These are phyloP conservation scores for Porogramme epimiltina DNA, from an alignment of 1,284 basidiomycete species.

Conservation along the genomic window DNA sequence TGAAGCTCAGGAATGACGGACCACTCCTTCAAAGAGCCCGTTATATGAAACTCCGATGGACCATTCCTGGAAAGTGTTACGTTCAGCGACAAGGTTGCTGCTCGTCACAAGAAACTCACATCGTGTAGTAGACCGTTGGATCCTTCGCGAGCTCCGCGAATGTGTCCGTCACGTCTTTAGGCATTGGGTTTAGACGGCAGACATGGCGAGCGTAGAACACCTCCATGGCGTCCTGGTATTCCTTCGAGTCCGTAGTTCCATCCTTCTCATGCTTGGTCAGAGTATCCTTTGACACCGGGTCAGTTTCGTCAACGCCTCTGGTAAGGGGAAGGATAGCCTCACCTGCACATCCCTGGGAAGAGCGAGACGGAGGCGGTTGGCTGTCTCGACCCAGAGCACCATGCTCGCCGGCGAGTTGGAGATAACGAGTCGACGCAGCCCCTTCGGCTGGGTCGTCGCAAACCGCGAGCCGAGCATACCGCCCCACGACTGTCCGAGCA, in stretches of 20 bases:
- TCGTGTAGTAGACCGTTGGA: slow-evolving; percentile 49
- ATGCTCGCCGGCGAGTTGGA: slow-evolving; percentile 33
- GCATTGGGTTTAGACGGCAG: slow-evolving; percentile 48
- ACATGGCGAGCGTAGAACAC: slow-evolving; percentile 45
- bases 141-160: slow-evolving; percentile 37
- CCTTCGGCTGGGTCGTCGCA: slow-evolving; percentile 32
- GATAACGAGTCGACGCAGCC: slow-evolving; percentile 42
- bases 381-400: slow-evolving; percentile 33
- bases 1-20: slow-evolving; percentile 17
- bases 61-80: slow-evolving; percentile 5
- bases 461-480: slow-evolving; percentile 43
- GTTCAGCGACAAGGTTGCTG: background rate
- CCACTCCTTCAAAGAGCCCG: slow-evolving; percentile 25
- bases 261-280: slow-evolving; percentile 48
- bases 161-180: slow-evolving; percentile 30
- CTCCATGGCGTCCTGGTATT: slow-evolving; percentile 44
- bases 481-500: slow-evolving; percentile 54
- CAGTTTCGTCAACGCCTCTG: slow-evolving; percentile 20
- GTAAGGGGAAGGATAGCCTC: slow-evolving; percentile 22
- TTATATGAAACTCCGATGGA: slow-evolving; percentile 22
- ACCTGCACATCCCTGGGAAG: slow-evolving; percentile 45
- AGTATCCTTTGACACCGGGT: slow-evolving; percentile 25
- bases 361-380: slow-evolving; percentile 26
- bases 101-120: slow-evolving; percentile 28
- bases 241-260: slow-evolving; percentile 43